A percentile compares a stretch with the other conserved stretches of the same genome.
These are phyloP conservation scores for Globisporangium middletonii DNA, from an alignment of 352 stramenopile species.

Conservation along the genomic window DNA sequence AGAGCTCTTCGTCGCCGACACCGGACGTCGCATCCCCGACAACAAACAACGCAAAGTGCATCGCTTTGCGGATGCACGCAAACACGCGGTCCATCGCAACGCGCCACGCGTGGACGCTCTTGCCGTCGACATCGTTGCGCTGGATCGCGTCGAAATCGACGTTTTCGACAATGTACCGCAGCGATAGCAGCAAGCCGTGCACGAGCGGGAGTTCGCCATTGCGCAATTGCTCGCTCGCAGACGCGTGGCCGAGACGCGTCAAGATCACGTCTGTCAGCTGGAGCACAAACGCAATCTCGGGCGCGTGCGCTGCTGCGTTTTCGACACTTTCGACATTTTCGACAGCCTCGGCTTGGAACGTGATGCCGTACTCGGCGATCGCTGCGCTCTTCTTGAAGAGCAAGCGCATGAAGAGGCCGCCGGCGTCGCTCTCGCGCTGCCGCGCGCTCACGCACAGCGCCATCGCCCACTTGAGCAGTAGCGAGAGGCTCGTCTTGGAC, in stretches of 20 bases:
- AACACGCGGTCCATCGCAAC: constrained; percentile 46
- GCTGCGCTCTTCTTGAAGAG: constrained; percentile 58
- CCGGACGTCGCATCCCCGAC: constrained; percentile 72
- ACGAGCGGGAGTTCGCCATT: constrained; percentile 60
- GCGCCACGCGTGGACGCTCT: constrained; percentile 25
- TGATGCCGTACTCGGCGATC: constrained; percentile 35
- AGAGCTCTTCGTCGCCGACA: constrained; percentile 53
- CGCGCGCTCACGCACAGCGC: constrained; percentile 64
- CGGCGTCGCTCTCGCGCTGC: constrained; percentile 80
- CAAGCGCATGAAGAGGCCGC: constrained; percentile 80
- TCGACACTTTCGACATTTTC: background rate
- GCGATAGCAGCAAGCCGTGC: constrained; percentile 66
- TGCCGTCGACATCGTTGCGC: background rate
- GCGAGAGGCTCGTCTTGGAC: constrained; percentile 27
- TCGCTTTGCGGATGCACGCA: constrained; percentile 42
- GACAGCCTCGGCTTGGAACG: constrained; percentile 12
- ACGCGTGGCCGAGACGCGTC: constrained; percentile 27
- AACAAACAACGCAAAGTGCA: constrained; percentile 59
- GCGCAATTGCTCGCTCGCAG: constrained; percentile 23
- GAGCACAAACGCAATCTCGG: constrained; percentile 45
- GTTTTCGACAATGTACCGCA: constrained; percentile 73
- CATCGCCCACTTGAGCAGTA: constrained; percentile 63
- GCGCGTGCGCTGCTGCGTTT: constrained; percentile 6
- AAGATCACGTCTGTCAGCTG: constrained; percentile 50
- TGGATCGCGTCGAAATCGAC: constrained; percentile 34